Conservation (phyloP, 495 filamentous ascomycete genomes). For the Xylaria sp. region DNA sequence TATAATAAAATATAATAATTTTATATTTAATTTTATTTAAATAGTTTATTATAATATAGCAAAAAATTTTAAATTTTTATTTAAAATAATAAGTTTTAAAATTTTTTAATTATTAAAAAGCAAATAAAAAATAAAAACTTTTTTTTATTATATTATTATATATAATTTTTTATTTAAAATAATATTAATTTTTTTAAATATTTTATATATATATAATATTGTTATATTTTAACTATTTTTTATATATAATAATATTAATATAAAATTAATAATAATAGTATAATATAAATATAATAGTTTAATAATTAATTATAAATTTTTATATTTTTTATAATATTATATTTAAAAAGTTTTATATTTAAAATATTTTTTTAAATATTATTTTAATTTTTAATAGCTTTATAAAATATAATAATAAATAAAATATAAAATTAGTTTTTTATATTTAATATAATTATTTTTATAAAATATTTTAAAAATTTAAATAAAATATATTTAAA, state of each 20-base stretch:
- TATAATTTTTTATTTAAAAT: not conserved
- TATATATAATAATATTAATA: not conserved
- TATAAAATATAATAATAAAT: constrained; percentile 14
- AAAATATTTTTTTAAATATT: constrained; percentile 1
- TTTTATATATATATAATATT: constrained; percentile 6
- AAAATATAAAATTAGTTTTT: constrained; percentile 4
- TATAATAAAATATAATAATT: not conserved
- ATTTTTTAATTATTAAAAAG: constrained; percentile 1
- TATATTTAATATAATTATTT: constrained; percentile 7
- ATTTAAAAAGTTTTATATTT: constrained; percentile 2
- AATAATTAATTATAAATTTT: not conserved
- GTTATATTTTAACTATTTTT: not conserved
- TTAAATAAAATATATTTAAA: not conserved
- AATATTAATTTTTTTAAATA: constrained; percentile 14
- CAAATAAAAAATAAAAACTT: not conserved
- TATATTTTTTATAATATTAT: not conserved
- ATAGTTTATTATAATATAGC: not conserved
- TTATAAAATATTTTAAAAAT: not conserved
- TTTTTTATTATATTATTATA: not conserved
- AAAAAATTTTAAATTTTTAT: not conserved
- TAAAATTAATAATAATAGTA: constrained; percentile 15
- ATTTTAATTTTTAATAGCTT: not conserved
- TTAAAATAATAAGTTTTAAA: not conserved
- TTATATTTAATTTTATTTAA: not conserved
- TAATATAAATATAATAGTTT: no score